These are phyloP conservation scores for Xylariaceae sp. DNA, from an alignment of 2,329 filamentous ascomycete genomes.

Conservation along the genomic window DNA sequence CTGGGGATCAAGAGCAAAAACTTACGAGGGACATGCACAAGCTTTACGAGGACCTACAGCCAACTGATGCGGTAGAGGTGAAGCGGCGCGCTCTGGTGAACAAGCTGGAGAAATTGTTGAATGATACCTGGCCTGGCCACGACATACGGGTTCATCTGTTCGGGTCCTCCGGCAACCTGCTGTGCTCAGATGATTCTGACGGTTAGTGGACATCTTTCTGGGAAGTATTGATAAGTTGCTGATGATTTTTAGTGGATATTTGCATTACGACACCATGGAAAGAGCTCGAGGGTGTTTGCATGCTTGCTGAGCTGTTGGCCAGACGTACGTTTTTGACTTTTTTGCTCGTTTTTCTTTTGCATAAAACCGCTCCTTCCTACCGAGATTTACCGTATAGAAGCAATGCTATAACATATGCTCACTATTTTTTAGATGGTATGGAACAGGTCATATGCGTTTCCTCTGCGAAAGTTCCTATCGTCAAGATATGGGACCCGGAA, in stretches of 20 bases:
- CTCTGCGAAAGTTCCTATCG: conserved; percentile 93
- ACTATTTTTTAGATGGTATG: conserved; percentile 71
- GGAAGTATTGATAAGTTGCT: conserved; percentile 17
- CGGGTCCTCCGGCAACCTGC: conserved; percentile 92
- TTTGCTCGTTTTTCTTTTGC: too few relatives aligned
- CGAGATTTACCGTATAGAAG: too few relatives aligned
- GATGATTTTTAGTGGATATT: conserved; percentile 70
- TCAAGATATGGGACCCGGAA: conserved; percentile 98
- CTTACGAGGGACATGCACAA: conserved; percentile 80
- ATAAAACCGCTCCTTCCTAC: too few relatives aligned
- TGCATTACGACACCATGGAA: conserved; percentile 93
- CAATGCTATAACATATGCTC: too few relatives aligned
- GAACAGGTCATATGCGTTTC: conserved; percentile 92
- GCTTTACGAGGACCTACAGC: conserved; percentile 80
- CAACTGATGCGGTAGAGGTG: conserved; percentile 72
- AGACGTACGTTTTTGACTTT: conserved; percentile 59
- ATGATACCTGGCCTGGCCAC: conserved; percentile 85
- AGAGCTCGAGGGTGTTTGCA: conserved; percentile 83
- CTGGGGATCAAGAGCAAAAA: conserved; percentile 67
- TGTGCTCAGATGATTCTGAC: conserved; percentile 95
- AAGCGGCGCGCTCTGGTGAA: conserved; percentile 72
- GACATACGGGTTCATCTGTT: conserved; percentile 90
- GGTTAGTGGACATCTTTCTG: conserved; percentile 54
- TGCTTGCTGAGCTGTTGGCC: conserved; percentile 79
- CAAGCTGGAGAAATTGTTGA: conserved; percentile 85